phyloP scores from a whole-genome alignment of 805 yeast species.

The Sugiyamaella mastotermitis region DNA sequence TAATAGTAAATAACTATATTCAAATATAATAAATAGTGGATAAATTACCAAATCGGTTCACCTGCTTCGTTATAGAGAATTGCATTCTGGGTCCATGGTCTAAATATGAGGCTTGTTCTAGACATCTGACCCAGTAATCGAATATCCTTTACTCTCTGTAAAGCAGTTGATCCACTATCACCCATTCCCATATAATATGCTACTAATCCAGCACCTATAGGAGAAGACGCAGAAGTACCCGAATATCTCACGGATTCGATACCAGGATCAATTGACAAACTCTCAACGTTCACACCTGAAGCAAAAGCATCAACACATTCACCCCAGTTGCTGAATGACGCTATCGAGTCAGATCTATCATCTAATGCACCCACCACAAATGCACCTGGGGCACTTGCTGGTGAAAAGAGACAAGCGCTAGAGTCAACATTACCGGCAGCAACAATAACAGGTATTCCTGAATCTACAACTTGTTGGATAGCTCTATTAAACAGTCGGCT shows the following conservation, averaged over 20 bases:
- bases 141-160: constrained; percentile 18
- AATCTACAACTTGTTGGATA: constrained; percentile 20
- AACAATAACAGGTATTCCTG: constrained; percentile 26
- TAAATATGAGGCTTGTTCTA: constrained; percentile 17
- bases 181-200: constrained; percentile 54
- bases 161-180: constrained; percentile 18
- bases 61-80: constrained; percentile 24
- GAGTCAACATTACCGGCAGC: constrained; percentile 63
- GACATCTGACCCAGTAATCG: constrained; percentile 13
- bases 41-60: constrained; percentile 23
- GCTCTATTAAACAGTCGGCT: constrained; percentile 23
- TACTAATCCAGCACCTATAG: constrained; percentile 85
- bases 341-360: constrained; percentile 61
- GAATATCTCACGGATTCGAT: constrained; percentile 21
- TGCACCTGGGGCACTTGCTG: constrained; percentile 69
- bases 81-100: constrained; percentile 23
- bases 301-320: constrained; percentile 84
- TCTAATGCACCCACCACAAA: constrained; percentile 88
- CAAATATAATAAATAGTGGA: no score
- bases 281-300: constrained; percentile 77
- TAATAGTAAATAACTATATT: no score
- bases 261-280: constrained; percentile 31
- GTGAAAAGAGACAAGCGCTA: constrained; percentile 80
- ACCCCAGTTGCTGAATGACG: constrained; percentile 88
- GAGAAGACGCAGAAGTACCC: constrained; percentile 97